A percentile compares a stretch with the other conserved stretches of the same genome.
Evolutionary conservation across 2,329 filamentous ascomycete species (phyloP).

Genomic region (Rhynchosporium secalis): DNA sequence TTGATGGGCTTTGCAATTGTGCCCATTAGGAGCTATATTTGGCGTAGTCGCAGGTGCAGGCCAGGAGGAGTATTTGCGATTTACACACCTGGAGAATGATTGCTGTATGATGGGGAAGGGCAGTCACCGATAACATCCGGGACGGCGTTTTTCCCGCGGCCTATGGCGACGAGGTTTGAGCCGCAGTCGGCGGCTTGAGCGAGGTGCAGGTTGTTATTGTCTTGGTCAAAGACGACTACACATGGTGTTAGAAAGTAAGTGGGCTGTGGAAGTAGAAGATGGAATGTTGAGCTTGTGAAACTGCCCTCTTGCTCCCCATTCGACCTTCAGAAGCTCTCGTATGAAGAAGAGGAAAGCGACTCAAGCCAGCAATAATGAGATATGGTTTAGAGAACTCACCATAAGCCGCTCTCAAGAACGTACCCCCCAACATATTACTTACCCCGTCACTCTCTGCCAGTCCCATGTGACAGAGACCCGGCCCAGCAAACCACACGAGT

Average conservation of each 20-base stretch:
- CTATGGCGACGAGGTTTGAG: slow-evolving; percentile 15
- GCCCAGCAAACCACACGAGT: slow-evolving; percentile 24
- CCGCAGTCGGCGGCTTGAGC: slow-evolving; percentile 16
- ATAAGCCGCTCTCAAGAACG: slow-evolving; percentile 22
- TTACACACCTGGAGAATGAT: not conserved
- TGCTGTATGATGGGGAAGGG: not conserved
- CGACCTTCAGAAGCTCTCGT: too few relatives aligned
- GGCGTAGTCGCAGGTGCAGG: not conserved
- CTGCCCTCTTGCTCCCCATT: too few relatives aligned
- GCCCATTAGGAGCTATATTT: not conserved
- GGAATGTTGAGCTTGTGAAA: too few relatives aligned
- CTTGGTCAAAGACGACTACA: slow-evolving; percentile 21
- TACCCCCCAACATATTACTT: slow-evolving; percentile 19
- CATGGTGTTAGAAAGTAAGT: not conserved
- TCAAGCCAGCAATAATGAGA: not conserved
- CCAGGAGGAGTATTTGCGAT: not conserved
- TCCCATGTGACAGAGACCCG: slow-evolving; percentile 13
- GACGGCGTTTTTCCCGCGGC: slow-evolving; percentile 9
- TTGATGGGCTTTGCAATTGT: too few relatives aligned
- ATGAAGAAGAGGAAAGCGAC: too few relatives aligned
- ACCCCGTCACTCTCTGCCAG: slow-evolving; percentile 10
- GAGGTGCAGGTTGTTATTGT: slow-evolving; percentile 15
- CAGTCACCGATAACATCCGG: slow-evolving; percentile 8
- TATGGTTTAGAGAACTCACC: slow-evolving; percentile 5
- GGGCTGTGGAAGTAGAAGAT: too few relatives aligned